Base-by-base conservation (phyloP, 2,329 filamentous ascomycete species). In the Thielaviopsis euricoi region DNA sequence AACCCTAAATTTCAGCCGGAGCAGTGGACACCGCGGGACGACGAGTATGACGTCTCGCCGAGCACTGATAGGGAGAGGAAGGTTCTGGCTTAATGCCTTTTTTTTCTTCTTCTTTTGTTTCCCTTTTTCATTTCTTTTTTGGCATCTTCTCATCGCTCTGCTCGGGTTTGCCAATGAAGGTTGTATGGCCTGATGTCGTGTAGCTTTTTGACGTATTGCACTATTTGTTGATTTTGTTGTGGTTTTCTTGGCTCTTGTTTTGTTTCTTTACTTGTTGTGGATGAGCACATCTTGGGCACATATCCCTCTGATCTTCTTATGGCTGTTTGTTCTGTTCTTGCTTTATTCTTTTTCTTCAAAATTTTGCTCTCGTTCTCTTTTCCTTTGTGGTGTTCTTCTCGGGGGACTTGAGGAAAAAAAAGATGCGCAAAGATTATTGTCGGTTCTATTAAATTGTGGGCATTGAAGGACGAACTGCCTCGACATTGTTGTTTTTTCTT, bases 1-100 rank as follows among this genome's bases (percentile, higher is more conserved):
- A 86, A 85, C 62, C 79, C 80, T 2, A 73, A 74, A 50, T 74
- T 74, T 53, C 72, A 73, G 40, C 72, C 72, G 0, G 72, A 74
- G 59, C 71, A 73, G 61, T 74, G 71, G 70, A 68, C 64, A 40
- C 72, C 72, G 0, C 71, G 72, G 3, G 71, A 73, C 37, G 69
- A 73, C 21, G 54, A 55, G 6, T 50, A 57, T 7, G 40, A 59
- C 17, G 49, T 43, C 25, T 9, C 15, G 6, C n/a, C 53, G n/a
- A 46, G 48, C 29, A 52, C 33, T 13, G 55, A 48, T 9, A 23
- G 48, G n/a, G 51, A 52, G 13, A 58, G 25, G 43, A 53, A 25
- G 29, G 12, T 13, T 37, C 15, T 15, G 12, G 15, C 12, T 57
- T n/a, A 13, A 25, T 25, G 33, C n/a, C n/a, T n/a, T 52, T n/a